phyloP scores from a whole-genome alignment of 1,284 basidiomycete genomes.

The Hortiboletus rubellus region DNA sequence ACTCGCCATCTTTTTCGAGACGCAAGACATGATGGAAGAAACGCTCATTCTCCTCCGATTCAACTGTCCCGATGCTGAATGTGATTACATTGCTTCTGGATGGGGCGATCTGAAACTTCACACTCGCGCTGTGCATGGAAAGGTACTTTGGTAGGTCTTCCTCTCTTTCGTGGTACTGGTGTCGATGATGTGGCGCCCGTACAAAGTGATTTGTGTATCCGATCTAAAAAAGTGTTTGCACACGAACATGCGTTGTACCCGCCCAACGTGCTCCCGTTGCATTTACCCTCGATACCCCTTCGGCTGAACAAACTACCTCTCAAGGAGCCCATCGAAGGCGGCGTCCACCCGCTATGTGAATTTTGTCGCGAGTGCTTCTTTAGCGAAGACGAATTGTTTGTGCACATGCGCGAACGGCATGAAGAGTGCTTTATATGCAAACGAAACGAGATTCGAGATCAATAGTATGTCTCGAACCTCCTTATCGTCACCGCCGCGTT shows the following conservation, averaged over 20 bases:
- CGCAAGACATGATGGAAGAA: constrained; percentile 93
- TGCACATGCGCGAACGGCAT: constrained; percentile 91
- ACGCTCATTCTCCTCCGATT: constrained; percentile 88
- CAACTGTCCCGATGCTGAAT: constrained; percentile 82
- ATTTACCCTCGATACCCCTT: constrained; percentile 74
- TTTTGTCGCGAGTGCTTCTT: constrained; percentile 94
- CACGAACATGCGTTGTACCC: constrained; percentile 93
- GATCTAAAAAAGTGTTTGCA: constrained; percentile 91
- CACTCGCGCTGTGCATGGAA: constrained; percentile 71
- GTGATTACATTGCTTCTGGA: constrained; percentile 80
- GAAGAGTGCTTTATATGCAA: constrained; percentile 98
- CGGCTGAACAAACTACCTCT: constrained; percentile 45
- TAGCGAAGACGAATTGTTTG: constrained; percentile 88
- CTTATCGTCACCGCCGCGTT: neutral
- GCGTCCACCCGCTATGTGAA: constrained; percentile 81
- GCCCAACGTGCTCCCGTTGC: constrained; percentile 64
- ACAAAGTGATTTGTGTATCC: constrained; percentile 82
- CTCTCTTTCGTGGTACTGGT: neutral
- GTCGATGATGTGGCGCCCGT: neutral
- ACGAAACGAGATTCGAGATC: constrained; percentile 72
- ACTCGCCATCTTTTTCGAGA: constrained; percentile 85
- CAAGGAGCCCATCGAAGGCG: constrained; percentile 64
- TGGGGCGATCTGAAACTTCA: constrained; percentile 91
- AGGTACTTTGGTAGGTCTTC: constrained; percentile 73
- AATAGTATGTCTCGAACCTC: constrained; percentile 67